Evolutionary conservation across 179 eudicot genomes (phyloP), one percentile per base, ranked within the genome.

Genomic region (Corrigiola litoralis): DNA sequence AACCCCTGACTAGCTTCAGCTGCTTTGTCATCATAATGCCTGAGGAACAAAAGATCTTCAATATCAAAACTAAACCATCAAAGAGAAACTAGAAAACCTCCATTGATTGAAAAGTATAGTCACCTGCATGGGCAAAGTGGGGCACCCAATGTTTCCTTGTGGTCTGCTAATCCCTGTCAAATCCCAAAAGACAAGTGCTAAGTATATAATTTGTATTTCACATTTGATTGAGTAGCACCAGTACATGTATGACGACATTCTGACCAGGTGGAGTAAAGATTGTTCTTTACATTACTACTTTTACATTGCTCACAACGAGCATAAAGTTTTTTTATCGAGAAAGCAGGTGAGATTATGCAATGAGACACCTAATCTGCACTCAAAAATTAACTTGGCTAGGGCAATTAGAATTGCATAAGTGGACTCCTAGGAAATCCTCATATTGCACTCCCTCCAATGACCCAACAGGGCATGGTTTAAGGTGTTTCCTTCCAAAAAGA

Each of bases 41-140:
- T 92, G 83, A 63, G 70, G 66, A 25, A 21, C 33, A 73, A 8
- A 54, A 37, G n/a, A 18, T 2, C 3, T 7, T 48, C 21, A 67
- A 28, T 17, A 45, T 31, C 33, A 61, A 56, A 63, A 18, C 16
- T 47, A 37, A 58, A 54, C 40, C 18, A 33, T 23, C 23, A 14
- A 6, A 5, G 14, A 34, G 27, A 41, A 33, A 18, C 63, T 7
- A 23, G 20, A 41, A 16, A 46, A 9, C 6, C 40, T 13, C 2
- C 44, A 45, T 34, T 28, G 59, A 36, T 41, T 24, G 49, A 45
- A 21, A 24, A 62, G 46, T 4, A 33, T 13, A 32, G 66, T 60
- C 77, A 92, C 98, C 98, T 82, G 46, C 98, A 92, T 17, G 98
- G 98, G 72, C 98, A 92, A 70, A 92, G 95, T 42, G 98, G 98